Evolutionary conservation across 1,139 yeast species (phyloP), one percentile per base, ranked within the genome.

Genomic region (Pichia sp.): DNA sequence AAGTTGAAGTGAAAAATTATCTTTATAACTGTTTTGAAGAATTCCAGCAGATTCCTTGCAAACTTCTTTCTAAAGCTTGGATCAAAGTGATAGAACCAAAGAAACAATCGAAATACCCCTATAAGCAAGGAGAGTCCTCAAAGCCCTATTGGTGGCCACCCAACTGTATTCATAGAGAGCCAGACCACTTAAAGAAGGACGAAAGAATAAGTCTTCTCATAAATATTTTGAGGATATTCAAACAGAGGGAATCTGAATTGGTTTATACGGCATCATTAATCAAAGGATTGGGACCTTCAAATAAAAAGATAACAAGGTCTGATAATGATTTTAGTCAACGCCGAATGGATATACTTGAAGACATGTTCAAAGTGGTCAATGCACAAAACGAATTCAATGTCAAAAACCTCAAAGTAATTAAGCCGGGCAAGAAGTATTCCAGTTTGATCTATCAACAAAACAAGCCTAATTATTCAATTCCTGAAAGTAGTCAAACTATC

Each of bases 141-240:
- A 79, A 74, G 59, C 93, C 93, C 0, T 64, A 64, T 1, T 86
- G 93, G 92, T 87, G 93, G 95, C 93, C 93, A 0, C 46, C 46
- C 0, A 54, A 61, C 17, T 80, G 84, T 0, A 73, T 80, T 44
- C 93, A 87, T 67, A 74, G 75, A 50, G 93, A 87, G 63, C 93
- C 93, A 0, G 93, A 87, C 66, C 91, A 87, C 68, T 71, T 87
- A 57, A 77, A 75, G 58, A 86, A 84, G 64, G 69, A 69, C 1
- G 84, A 82, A 59, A 70, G 95, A 55, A 66, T 84, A 20, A 64
- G 63, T 3, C 67, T 87, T 30, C 69, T 86, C 63, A 70, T 76
- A 20, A 64, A 72, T 27, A 74, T 86, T 24, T 30, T 63, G 5
- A 49, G 55, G 10, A 52, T 57, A 0, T 67, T 67, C 50, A 58